phyloP scores from a whole-genome alignment of 257 asterid species.

The Coffea eugenioides region DNA sequence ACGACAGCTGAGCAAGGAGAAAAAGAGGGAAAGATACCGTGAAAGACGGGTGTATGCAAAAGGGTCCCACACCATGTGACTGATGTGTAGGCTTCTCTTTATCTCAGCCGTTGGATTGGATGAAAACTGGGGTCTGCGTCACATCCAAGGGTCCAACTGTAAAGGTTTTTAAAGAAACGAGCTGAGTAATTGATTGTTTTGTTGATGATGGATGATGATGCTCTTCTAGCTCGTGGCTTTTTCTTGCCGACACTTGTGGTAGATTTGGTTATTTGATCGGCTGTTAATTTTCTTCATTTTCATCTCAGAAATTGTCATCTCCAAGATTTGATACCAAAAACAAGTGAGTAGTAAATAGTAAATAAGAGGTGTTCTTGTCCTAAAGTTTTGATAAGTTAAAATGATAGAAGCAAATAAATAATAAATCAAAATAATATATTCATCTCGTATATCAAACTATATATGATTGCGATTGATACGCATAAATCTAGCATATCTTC shows the following conservation, averaged over 20 bases:
- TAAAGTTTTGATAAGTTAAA: no score
- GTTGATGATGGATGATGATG: background rate
- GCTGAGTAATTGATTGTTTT: background rate
- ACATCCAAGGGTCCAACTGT: slow-evolving; percentile 17
- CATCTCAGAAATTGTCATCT: background rate
- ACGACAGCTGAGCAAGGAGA: background rate
- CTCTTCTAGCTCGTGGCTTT: slow-evolving; percentile 20
- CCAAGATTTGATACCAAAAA: no score
- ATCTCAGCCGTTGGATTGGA: slow-evolving; percentile 36
- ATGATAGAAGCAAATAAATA: no score
- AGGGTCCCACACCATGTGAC: slow-evolving; percentile 37
- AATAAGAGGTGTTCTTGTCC: no score
- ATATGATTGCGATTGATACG: no score
- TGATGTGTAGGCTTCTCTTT: background rate
- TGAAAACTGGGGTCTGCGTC: slow-evolving; percentile 4
- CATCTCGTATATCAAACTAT: no score
- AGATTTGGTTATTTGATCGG: slow-evolving; percentile 7
- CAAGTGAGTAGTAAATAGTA: no score
- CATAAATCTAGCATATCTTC: no score
- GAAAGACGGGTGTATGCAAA: slow-evolving; percentile 9
- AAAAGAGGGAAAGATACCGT: slow-evolving; percentile 9
- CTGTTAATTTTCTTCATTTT: background rate
- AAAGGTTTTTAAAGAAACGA: slow-evolving; percentile 3
- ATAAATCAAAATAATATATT: no score
- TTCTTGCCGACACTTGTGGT: slow-evolving; percentile 48